Conservation (phyloP, 1,284 basidiomycete species). For the Meripilus lineatus region DNA sequence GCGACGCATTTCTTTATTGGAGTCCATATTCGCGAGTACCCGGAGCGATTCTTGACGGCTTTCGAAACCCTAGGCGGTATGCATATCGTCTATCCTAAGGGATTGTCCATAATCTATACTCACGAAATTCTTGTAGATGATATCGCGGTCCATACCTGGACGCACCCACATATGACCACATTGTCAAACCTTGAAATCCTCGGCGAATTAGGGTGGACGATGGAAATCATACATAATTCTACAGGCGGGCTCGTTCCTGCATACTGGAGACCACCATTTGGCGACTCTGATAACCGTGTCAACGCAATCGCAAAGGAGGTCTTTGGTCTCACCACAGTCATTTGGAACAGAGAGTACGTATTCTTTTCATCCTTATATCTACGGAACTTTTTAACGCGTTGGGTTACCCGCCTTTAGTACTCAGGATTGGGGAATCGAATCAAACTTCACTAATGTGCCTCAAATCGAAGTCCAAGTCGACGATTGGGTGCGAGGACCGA, state of each 20-base stretch:
- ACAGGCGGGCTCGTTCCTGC: conserved; percentile 69
- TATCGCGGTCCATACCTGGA: conserved; percentile 80
- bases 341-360: conserved; percentile 79
- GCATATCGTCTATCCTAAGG: neutral
- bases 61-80: conserved; percentile 38
- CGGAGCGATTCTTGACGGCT: conserved; percentile 47
- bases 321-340: conserved; percentile 62
- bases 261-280: conserved; percentile 77
- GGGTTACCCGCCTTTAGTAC: conserved; percentile 40
- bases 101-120: neutral
- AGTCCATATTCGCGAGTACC: conserved; percentile 55
- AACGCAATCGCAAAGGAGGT: conserved; percentile 68
- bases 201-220: conserved; percentile 80
- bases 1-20: conserved; percentile 86
- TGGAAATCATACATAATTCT: conserved; percentile 77
- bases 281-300: conserved; percentile 72
- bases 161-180: conserved; percentile 79
- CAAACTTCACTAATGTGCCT: conserved; percentile 32
- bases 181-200: conserved; percentile 64
- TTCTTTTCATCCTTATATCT: neutral
- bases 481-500: conserved; percentile 56
- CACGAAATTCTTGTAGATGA: conserved; percentile 34
- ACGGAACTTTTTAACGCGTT: neutral
- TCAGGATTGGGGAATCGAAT: conserved; percentile 55
- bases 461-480: conserved; percentile 43